phyloP scores from a whole-genome alignment of 176 grass and related monocot genomes.

The Cocos nucifera region DNA sequence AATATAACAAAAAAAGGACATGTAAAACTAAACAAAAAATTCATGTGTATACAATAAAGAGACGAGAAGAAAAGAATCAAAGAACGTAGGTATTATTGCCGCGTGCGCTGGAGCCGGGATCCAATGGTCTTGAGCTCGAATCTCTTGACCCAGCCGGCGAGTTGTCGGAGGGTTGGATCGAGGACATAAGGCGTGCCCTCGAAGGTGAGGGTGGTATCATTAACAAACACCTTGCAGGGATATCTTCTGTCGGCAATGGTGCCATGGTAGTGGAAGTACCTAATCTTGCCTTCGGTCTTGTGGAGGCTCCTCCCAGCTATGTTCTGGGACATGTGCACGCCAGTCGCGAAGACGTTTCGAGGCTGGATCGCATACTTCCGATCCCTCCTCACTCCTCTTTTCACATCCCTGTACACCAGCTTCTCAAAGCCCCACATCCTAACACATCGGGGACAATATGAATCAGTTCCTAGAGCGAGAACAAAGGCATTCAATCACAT shows the following conservation, averaged over 20 bases:
- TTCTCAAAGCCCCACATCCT: slow-evolving; percentile 92
- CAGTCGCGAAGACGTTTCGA: slow-evolving; percentile 50
- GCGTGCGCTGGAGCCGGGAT: slow-evolving; percentile 20
- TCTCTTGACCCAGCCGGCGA: slow-evolving; percentile 37
- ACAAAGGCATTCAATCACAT: too few relatives aligned
- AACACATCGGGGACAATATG: too few relatives aligned
- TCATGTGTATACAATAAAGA: too few relatives aligned
- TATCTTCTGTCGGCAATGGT: slow-evolving; percentile 57
- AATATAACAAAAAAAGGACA: too few relatives aligned
- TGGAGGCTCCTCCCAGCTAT: slow-evolving; percentile 42
- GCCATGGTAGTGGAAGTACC: slow-evolving; percentile 86
- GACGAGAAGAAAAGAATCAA: too few relatives aligned
- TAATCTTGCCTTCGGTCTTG: slow-evolving; percentile 71
- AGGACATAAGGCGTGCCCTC: slow-evolving; percentile 55
- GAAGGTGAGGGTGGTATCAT: slow-evolving; percentile 30
- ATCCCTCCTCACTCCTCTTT: slow-evolving; percentile 53
- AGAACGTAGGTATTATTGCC: slow-evolving; percentile 9
- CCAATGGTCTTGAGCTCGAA: slow-evolving; percentile 53
- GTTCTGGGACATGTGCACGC: slow-evolving; percentile 90
- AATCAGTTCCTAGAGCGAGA: too few relatives aligned
- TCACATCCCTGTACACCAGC: slow-evolving; percentile 56
- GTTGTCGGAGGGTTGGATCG: slow-evolving; percentile 44
- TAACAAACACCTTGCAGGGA: slow-evolving; percentile 31
- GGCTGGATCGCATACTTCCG: slow-evolving; percentile 78
- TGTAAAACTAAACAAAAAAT: too few relatives aligned